Conservation (phyloP, 176 grass and related monocot species). For the Urochloa ruziziensis region DNA sequence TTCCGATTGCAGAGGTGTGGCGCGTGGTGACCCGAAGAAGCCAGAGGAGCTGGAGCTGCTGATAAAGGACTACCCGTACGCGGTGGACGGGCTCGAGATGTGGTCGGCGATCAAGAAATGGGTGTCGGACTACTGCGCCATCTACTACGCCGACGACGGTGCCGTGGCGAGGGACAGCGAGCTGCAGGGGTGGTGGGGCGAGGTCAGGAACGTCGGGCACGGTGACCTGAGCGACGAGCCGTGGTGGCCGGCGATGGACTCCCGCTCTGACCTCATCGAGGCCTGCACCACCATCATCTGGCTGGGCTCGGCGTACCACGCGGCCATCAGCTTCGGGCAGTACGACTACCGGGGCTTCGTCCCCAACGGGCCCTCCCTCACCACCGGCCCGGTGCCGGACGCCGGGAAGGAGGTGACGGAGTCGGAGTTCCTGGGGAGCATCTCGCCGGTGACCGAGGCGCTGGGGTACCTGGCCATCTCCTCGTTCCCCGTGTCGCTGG, state of each 20-base stretch:
- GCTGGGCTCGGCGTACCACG: constrained; percentile 93
- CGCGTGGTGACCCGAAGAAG: constrained; percentile 68
- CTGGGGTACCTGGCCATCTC: too few relatives aligned
- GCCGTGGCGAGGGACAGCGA: constrained; percentile 63
- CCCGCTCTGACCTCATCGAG: constrained; percentile 60
- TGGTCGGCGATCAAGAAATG: constrained; percentile 79
- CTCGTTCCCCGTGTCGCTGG: too few relatives aligned
- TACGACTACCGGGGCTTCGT: constrained; percentile 96
- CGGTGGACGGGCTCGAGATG: constrained; percentile 75
- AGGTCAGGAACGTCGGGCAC: constrained; percentile 79
- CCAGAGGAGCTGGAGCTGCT: constrained; percentile 73
- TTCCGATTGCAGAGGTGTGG: constrained; percentile 82
- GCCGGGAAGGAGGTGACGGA: too few relatives aligned
- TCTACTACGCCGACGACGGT: constrained; percentile 67
- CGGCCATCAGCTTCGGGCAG: constrained; percentile 96
- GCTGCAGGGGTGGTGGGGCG: constrained; percentile 83
- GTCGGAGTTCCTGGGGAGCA: too few relatives aligned
- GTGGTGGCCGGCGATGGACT: constrained; percentile 77
- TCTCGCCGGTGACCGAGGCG: too few relatives aligned
- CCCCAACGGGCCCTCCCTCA: constrained; percentile 92
- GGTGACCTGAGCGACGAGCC: constrained; percentile 66
- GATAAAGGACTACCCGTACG: constrained; percentile 96
- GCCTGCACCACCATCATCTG: constrained; percentile 78
- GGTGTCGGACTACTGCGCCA: constrained; percentile 56
- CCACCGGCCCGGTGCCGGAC: too few relatives aligned